Percentiles rank a stretch among this genome's conserved stretches.
Conservation (phyloP, 257 asterid genomes). For the Lavandula angustifolia region DNA sequence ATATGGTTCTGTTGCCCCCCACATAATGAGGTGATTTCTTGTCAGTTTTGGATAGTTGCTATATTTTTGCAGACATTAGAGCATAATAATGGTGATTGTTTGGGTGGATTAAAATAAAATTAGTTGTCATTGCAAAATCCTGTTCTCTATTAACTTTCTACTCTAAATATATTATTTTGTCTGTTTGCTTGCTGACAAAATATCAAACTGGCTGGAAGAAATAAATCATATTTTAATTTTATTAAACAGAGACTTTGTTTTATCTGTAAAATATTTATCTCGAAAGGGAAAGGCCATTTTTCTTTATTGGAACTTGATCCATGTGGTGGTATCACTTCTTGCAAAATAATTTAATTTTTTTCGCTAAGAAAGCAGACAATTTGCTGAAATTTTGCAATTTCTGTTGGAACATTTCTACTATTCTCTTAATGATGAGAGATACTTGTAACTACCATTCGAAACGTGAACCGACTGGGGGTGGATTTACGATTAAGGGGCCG, state of each 20-base stretch:
- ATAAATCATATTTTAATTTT: too few species aligned
- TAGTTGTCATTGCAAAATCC: neutral
- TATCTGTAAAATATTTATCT: neutral
- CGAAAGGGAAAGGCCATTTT: neutral
- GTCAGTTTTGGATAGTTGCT: slow-evolving; percentile 32
- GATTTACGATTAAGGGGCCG: too few species aligned
- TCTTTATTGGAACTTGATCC: neutral
- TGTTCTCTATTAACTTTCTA: neutral
- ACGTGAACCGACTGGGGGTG: too few species aligned
- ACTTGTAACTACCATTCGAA: too few species aligned
- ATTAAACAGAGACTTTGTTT: slow-evolving; percentile 11
- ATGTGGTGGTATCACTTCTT: neutral
- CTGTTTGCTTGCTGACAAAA: slow-evolving; percentile 24
- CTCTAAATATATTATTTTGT: slow-evolving; percentile 3
- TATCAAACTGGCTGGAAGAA: neutral
- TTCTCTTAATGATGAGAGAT: neutral
- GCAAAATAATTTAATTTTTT: neutral
- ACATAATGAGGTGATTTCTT: slow-evolving; percentile 26
- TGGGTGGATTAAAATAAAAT: slow-evolving; percentile 21
- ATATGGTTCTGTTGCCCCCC: slow-evolving; percentile 36
- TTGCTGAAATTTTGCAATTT: slow-evolving; percentile 18
- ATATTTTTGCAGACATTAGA: slow-evolving; percentile 38
- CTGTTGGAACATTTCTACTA: slow-evolving; percentile 22
- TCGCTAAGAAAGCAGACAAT: slow-evolving; percentile 22
- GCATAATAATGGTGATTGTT: slow-evolving; percentile 23